phyloP scores from a whole-genome alignment of 345 rosid species.

The Jatropha curcas region DNA sequence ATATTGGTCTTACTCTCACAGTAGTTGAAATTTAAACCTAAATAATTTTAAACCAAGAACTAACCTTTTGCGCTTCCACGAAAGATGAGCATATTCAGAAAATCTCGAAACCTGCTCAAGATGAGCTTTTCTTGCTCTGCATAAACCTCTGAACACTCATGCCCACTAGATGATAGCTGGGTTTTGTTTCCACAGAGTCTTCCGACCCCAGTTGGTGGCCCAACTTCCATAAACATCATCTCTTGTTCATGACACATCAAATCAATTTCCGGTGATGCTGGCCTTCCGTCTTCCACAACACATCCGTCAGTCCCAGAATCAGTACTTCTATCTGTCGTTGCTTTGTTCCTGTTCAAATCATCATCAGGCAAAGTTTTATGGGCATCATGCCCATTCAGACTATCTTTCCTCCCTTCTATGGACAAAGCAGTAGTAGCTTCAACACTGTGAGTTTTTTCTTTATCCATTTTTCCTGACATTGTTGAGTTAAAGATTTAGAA shows the following conservation, averaged over 20 bases:
- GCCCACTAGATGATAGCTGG: slow-evolving; percentile 15
- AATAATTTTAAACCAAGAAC: slow-evolving; percentile 21
- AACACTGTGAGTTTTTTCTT: slow-evolving; percentile 2
- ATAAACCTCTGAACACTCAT: slow-evolving; percentile 39
- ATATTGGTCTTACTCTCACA: not conserved
- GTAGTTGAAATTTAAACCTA: too few species aligned
- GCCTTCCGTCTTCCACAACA: slow-evolving; percentile 26
- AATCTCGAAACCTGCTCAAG: slow-evolving; percentile 51
- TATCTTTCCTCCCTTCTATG: slow-evolving; percentile 26
- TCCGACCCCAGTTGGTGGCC: slow-evolving; percentile 13
- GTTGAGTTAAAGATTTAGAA: slow-evolving; percentile 6
- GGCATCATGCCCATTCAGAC: slow-evolving; percentile 27
- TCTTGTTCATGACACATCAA: slow-evolving; percentile 69
- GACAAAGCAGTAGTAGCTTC: slow-evolving; percentile 26
- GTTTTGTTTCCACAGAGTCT: not conserved
- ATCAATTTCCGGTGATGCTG: slow-evolving; percentile 54
- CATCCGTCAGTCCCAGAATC: slow-evolving; percentile 21
- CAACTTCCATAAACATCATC: slow-evolving; percentile 23
- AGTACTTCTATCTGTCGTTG: slow-evolving; percentile 25
- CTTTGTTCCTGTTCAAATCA: slow-evolving; percentile 19
- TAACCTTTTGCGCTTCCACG: slow-evolving; percentile 55
- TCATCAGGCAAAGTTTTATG: slow-evolving; percentile 27
- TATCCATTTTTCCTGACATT: slow-evolving; percentile 29
- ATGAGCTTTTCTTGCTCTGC: slow-evolving; percentile 56
- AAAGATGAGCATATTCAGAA: slow-evolving; percentile 48